Evolutionary conservation across 805 yeast species (phyloP), one percentile per base, ranked within the genome.

Genomic region (Blastobotrys chiropterorum): DNA sequence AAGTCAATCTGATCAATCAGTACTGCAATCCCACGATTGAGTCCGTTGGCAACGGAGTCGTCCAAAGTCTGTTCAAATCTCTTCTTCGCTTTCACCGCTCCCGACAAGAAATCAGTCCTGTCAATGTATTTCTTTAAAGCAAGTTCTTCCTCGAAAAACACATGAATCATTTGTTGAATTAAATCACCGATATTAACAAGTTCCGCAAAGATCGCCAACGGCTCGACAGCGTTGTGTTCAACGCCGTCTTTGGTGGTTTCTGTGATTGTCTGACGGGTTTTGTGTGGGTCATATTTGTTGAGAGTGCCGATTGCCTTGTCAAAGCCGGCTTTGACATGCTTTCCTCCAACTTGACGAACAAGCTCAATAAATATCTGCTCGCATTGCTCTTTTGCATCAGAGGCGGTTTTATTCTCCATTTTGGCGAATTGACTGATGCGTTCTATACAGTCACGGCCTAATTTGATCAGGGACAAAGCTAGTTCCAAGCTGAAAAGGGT

Each of bases 181-280:
- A 92, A 72, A 66, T 92, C 99, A 3, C 97, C 97, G 54, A 88
- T 83, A 60, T 90, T 94, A 38, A 94, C 94, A 52, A 94, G 75
- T 64, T 92, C 97, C 15, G 95, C 85, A 60, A 94, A 92, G 44
- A 86, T 80, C 0, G 85, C 85, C 49, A 92, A 73, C 0, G 98
- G 98, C 56, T 86, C 95, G n/a, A 86, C 83, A 1, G 70, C 66
- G 16, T 44, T 34, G 21, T 53, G 47, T 41, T 59, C 60, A 17
- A 48, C 58, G 1, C 53, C 57, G 6, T 49, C 56, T 26, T 26
- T 26, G 21, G 46, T 52, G 15, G 55, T 59, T 3, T 44, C 54
- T 2, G 60, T 50, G 17, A 62, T 58, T 1, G 63, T 55, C 3
- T 66, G 59, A 4, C 70, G 63, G 46, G 62, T 56, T 46, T 68